phyloP scores from a whole-genome alignment of 1,139 yeast genomes.

The Yamadazyma triangularis region DNA sequence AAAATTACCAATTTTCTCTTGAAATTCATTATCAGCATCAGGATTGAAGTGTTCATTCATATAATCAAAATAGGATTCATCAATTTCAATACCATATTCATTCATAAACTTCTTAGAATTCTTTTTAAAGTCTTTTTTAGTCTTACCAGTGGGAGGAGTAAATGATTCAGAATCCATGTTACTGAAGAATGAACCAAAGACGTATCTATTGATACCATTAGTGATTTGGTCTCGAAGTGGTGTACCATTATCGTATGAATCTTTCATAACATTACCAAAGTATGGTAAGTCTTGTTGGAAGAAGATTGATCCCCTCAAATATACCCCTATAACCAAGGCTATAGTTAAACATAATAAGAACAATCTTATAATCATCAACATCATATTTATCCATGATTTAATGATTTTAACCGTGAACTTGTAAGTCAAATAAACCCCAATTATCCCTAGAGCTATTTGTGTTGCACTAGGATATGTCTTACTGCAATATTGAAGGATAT shows the following conservation, averaged over 20 bases:
- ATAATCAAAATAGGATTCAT: constrained; percentile 12
- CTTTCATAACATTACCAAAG: constrained; percentile 1
- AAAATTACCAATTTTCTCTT: constrained; percentile 48
- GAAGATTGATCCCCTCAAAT: constrained; percentile 18
- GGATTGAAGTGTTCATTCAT: constrained; percentile 42
- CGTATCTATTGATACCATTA: constrained; percentile 2
- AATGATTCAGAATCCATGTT: background rate
- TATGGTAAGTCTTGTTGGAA: constrained; percentile 16
- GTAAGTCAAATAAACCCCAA: constrained; percentile 9
- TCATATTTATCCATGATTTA: constrained; percentile 20
- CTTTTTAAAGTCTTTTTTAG: constrained; percentile 9
- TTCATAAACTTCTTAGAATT: constrained; percentile 10
- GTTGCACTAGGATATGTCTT: constrained; percentile 9
- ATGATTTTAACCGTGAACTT: constrained; percentile 6
- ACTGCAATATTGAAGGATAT: constrained; percentile 5
- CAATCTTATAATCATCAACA: constrained; percentile 18
- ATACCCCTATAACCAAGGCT: constrained; percentile 11
- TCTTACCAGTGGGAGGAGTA: constrained; percentile 1
- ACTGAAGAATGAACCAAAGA: constrained; percentile 2
- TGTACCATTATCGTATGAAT: constrained; percentile 3
- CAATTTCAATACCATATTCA: constrained; percentile 14
- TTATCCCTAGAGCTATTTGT: constrained; percentile 1
- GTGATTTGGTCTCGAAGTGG: constrained; percentile 1
- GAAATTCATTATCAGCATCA: constrained; percentile 64
- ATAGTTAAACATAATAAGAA: constrained; percentile 10